Evolutionary conservation across 176 grass and related monocot genomes (phyloP), one percentile per base, ranked within the genome.

Genomic region (Tuctoria greenei): DNA sequence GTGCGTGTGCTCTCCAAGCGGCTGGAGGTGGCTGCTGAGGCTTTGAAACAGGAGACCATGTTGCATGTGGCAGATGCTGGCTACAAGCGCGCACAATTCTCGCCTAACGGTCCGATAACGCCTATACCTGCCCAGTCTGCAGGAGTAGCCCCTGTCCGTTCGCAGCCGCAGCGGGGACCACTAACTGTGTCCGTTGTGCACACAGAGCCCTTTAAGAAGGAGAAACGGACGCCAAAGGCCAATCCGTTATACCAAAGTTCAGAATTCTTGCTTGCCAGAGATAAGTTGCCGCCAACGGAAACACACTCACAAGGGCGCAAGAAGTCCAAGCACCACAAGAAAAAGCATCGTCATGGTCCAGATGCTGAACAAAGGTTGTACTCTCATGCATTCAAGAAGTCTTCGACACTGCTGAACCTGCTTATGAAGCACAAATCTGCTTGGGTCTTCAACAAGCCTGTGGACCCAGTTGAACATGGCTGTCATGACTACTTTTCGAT

Each of bases 401-500:
- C 88, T 23, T 78, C 67, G 10, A 64, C 78, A 0, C 81, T 98
- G 59, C 82, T 94, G 61, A 88, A 79, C 35, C 90, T 83, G 46
- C 23, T 98, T 10, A 94, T 92, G 95, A 98, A 98, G 69, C 91
- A 98, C 84, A 91, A 79, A 26, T 88, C 85, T 81, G 88, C 82
- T 7, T 98, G 95, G 95, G 95, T 98, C 6, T 98, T 98, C 41
- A 98, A 94, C 79, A 94, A 90, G 44, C 95, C 95, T 20, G 95
- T 98, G 1, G 86, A 98, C 62, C 73, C 63, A 23, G 84, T 74
- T 36, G 84, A 64, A 16, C 95, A 94, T 74, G 88, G 88, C 14
- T 81, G 94, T 71, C 89, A 92, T 37, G 95, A 98, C 56, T 98
- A 98, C 75, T 84, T 83, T 59, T 66, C 13, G 0, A 90, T 98